Conservation (phyloP, 257 asterid genomes). For the Plantago major region DNA sequence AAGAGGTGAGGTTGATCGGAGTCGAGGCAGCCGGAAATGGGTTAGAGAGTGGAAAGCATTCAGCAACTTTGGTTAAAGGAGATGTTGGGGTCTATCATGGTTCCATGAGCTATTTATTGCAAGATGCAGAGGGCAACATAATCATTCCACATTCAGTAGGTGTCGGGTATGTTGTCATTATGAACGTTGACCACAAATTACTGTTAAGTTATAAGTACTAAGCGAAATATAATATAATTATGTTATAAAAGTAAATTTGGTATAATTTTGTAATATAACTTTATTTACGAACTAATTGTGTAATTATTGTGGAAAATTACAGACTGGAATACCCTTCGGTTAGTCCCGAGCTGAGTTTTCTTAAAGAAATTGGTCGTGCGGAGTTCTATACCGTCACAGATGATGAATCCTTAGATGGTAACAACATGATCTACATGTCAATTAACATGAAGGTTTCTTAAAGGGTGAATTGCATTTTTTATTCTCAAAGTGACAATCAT, state of each 20-base stretch:
- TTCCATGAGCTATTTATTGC: constrained; percentile 63
- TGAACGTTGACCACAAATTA: too few species aligned
- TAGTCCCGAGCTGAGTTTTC: constrained; percentile 73
- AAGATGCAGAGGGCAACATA: constrained; percentile 71
- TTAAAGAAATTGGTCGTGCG: constrained; percentile 65
- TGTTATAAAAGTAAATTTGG: too few species aligned
- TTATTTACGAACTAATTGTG: background rate
- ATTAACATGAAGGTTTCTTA: too few species aligned
- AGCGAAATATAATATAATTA: too few species aligned
- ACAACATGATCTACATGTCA: too few species aligned
- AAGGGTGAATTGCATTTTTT: background rate
- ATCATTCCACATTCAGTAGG: constrained; percentile 55
- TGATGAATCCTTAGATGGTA: constrained; percentile 72
- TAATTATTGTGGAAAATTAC: constrained; percentile 4
- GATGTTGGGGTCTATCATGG: constrained; percentile 74
- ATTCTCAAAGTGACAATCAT: too few species aligned
- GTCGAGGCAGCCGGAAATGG: constrained; percentile 68
- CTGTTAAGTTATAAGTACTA: too few species aligned
- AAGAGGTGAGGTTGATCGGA: constrained; percentile 62
- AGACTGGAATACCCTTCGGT: constrained; percentile 80
- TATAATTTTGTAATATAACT: too few species aligned
- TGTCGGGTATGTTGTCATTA: constrained; percentile 44
- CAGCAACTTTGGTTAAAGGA: constrained; percentile 61
- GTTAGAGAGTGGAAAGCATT: constrained; percentile 48
- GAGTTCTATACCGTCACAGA: constrained; percentile 51